phyloP scores from a whole-genome alignment of 2,329 filamentous ascomycete genomes.

The Hysterium pulicare region DNA sequence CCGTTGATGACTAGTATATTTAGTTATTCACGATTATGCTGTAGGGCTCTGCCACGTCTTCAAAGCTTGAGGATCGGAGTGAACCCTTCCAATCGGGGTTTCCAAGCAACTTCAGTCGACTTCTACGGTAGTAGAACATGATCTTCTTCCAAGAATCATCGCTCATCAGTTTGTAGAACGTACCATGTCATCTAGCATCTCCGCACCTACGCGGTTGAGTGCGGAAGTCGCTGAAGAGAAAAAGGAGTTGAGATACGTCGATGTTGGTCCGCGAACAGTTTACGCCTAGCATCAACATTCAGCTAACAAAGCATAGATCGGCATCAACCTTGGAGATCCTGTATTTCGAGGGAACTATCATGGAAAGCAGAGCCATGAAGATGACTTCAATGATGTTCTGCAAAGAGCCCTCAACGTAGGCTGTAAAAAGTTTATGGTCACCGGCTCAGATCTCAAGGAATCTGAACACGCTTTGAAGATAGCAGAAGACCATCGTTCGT shows the following conservation, averaged over 20 bases:
- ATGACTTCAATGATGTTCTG: conserved; percentile 75
- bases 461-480: conserved; percentile 72
- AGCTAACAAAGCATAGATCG: conserved; percentile 55
- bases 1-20: no score
- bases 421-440: conserved; percentile 87
- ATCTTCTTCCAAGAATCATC: no score
- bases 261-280: conserved; percentile 37
- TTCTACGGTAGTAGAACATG: no score
- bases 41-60: no score
- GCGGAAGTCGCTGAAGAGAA: background rate
- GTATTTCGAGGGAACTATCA: conserved; percentile 85
- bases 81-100: no score
- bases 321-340: conserved; percentile 92
- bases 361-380: conserved; percentile 69
- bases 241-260: conserved; percentile 34
- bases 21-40: no score
- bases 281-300: conserved; percentile 6
- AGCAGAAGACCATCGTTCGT: conserved; percentile 69
- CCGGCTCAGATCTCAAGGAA: conserved; percentile 80
- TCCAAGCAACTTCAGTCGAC: no score
- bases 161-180: no score
- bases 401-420: conserved; percentile 72
- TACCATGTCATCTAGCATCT: background rate
- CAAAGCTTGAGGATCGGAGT: no score
- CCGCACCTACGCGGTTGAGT: background rate